These are phyloP conservation scores for Colletotrichum tamarilloi DNA, from an alignment of 2,329 filamentous ascomycete genomes.

Conservation along the genomic window DNA sequence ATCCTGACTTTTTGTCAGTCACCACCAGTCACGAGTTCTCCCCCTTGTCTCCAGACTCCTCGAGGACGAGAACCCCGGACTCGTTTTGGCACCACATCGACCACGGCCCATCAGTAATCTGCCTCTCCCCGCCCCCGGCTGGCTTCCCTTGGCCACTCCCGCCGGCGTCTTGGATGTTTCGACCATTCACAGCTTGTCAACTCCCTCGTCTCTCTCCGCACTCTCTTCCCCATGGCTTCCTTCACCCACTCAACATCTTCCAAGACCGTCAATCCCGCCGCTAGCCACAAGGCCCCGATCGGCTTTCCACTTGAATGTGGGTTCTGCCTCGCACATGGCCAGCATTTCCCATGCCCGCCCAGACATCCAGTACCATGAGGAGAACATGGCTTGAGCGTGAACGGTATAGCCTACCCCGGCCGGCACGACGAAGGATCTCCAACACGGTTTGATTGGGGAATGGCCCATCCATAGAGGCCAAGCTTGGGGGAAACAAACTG, in stretches of 20 bases:
- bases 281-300: slow-evolving; percentile 18
- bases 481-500: slow-evolving; percentile 22
- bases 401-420: neutral
- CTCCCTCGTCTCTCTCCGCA: slow-evolving; percentile 18
- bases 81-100: neutral
- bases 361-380: slow-evolving; percentile 19
- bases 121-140: neutral
- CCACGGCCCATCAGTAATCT: neutral
- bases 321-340: slow-evolving; percentile 18
- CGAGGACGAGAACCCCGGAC: neutral
- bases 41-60: neutral
- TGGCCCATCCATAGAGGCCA: slow-evolving; percentile 2
- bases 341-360: neutral
- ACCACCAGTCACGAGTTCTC: neutral
- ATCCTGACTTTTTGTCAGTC: neutral
- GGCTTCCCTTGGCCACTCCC: neutral
- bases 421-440: slow-evolving; percentile 5
- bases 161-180: neutral
- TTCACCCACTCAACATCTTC: slow-evolving; percentile 22
- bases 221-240: neutral
- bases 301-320: slow-evolving; percentile 15
- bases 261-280: slow-evolving; percentile 35
- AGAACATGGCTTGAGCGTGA: slow-evolving; percentile 9
- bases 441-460: slow-evolving; percentile 20
- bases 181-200: slow-evolving; percentile 22